These are phyloP conservation scores for Nematodospora valgi DNA, from an alignment of 805 yeast genomes.

Conservation along the genomic window DNA sequence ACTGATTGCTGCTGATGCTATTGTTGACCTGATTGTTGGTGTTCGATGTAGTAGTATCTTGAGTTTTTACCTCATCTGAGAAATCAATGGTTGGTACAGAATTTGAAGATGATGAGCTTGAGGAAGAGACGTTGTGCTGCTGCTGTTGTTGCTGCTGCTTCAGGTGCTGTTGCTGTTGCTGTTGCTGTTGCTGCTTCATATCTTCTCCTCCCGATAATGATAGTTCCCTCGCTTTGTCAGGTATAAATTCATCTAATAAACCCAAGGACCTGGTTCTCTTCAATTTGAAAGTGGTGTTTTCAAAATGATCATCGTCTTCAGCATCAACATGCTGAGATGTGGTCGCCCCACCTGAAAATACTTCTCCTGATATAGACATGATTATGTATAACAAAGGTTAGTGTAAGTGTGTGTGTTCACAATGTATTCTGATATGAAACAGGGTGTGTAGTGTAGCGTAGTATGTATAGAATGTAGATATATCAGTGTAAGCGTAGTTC, in stretches of 20 bases:
- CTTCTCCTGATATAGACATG: constrained; percentile 17
- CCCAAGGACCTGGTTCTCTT: constrained; percentile 85
- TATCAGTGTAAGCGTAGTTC: too few relatives aligned
- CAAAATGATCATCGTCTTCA: constrained; percentile 65
- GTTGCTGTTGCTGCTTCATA: background rate
- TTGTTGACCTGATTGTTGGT: background rate
- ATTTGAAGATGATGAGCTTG: background rate
- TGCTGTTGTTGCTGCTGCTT: constrained; percentile 1
- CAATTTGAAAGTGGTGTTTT: constrained; percentile 65
- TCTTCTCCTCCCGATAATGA: too few relatives aligned
- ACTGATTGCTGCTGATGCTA: background rate
- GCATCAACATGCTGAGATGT: constrained; percentile 70
- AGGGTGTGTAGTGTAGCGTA: too few relatives aligned
- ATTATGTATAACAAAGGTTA: too few relatives aligned
- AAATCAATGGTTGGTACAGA: background rate
- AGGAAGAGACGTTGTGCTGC: background rate
- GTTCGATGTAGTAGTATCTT: background rate
- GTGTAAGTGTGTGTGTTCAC: too few relatives aligned
- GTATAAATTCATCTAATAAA: constrained; percentile 65
- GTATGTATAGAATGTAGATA: too few relatives aligned
- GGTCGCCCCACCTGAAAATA: constrained; percentile 58
- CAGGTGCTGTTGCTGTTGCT: constrained; percentile 1
- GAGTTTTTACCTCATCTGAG: background rate
- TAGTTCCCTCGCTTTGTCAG: constrained; percentile 13
- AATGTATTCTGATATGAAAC: too few relatives aligned